Conservation (phyloP, 208 protist species). For the Crithidia brevicula region DNA sequence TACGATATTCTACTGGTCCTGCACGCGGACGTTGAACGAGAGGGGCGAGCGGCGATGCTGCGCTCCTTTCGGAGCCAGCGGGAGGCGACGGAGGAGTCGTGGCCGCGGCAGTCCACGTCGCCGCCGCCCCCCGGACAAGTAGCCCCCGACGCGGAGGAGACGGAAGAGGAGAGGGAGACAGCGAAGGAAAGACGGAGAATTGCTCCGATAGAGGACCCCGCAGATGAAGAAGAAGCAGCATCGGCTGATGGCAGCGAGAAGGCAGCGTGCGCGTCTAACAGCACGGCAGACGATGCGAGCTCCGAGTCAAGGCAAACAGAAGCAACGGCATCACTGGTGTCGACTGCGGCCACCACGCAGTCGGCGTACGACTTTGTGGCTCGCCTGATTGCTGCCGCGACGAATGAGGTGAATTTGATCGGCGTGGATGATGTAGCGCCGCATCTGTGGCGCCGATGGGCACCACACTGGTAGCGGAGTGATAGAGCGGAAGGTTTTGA, state of each 20-base stretch:
- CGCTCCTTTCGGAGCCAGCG: conserved; percentile 20
- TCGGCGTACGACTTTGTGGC: conserved; percentile 48
- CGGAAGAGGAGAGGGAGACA: not conserved
- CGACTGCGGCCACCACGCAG: not conserved
- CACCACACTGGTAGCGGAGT: conserved; percentile 73
- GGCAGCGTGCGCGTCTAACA: too few species aligned
- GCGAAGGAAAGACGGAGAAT: not conserved
- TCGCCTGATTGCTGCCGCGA: conserved; percentile 57
- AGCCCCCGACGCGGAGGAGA: conserved; percentile 1
- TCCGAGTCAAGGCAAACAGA: too few species aligned
- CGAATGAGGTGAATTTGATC: conserved; percentile 46
- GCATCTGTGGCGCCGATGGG: conserved; percentile 72
- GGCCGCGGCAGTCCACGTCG: not conserved
- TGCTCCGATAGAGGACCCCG: not conserved
- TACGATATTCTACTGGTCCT: conserved; percentile 59
- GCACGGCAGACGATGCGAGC: too few species aligned
- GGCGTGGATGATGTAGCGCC: conserved; percentile 48
- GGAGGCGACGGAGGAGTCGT: conserved; percentile 17
- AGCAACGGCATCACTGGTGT: not conserved
- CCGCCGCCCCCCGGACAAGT: not conserved
- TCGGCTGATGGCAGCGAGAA: too few species aligned
- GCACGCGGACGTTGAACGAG: conserved; percentile 32
- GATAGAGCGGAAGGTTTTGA: not conserved
- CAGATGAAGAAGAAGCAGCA: not conserved
- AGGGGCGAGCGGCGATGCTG: conserved; percentile 16